A percentile compares a stretch with the other conserved stretches of the same genome.
These are phyloP conservation scores for Populus tremula DNA, from an alignment of 345 rosid genomes.

Conservation along the genomic window DNA sequence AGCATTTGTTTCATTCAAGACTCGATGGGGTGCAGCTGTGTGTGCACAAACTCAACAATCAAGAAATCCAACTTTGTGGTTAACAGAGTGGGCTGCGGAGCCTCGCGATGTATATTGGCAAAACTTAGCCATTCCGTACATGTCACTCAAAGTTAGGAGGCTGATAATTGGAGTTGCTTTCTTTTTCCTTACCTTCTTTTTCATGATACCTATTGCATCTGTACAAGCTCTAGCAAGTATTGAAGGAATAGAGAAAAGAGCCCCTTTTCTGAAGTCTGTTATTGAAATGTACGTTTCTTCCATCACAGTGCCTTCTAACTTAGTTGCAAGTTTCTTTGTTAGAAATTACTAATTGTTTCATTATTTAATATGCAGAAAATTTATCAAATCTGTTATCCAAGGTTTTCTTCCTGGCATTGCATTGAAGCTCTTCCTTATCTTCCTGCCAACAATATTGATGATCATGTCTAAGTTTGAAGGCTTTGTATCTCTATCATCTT, in stretches of 20 bases:
- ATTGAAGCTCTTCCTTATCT: conserved; percentile 92
- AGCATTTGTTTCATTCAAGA: conserved; percentile 90
- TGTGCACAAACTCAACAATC: conserved; percentile 94
- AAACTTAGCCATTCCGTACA: conserved; percentile 83
- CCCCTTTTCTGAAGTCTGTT: conserved; percentile 57
- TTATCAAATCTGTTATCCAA: conserved; percentile 66
- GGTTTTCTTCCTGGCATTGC: conserved; percentile 88
- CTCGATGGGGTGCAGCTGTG: conserved; percentile 97
- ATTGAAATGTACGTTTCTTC: conserved; percentile 59
- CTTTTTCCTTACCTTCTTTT: conserved; percentile 92
- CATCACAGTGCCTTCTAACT: background rate
- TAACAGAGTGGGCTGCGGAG: conserved; percentile 96
- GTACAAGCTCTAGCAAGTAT: conserved; percentile 92
- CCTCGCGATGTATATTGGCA: conserved; percentile 92
- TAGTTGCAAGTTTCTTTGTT: background rate
- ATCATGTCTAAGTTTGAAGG: conserved; percentile 97
- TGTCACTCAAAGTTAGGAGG: conserved; percentile 62
- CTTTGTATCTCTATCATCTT: conserved; percentile 60
- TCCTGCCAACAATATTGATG: conserved; percentile 89
- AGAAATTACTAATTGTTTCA: background rate
- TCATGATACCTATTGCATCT: conserved; percentile 85
- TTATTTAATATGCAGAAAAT: conserved; percentile 39
- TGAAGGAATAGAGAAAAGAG: conserved; percentile 71
- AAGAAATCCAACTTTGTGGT: conserved; percentile 80
- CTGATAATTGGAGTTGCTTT: conserved; percentile 72